phyloP scores from a whole-genome alignment of 441 rosid genomes.

The Lepidium campestre region DNA sequence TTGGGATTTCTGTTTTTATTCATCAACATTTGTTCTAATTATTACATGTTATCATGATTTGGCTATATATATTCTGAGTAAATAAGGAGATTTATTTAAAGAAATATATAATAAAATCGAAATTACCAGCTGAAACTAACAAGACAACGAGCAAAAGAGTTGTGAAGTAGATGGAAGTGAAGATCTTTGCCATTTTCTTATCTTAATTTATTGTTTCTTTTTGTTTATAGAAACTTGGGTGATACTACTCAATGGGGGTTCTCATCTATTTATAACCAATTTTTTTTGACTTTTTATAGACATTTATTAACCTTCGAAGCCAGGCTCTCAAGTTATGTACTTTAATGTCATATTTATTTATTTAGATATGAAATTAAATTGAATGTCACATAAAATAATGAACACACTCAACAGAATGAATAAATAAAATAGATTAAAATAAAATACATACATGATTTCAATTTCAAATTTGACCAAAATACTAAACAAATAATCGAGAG shows the following conservation, averaged over 20 bases:
- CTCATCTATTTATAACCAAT: slow-evolving; percentile 5
- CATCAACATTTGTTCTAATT: background rate
- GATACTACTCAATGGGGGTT: background rate
- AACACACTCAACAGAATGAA: background rate
- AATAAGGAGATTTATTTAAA: too few species aligned
- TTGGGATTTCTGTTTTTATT: background rate
- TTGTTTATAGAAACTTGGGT: background rate
- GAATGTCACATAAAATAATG: background rate
- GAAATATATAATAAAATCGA: too few species aligned
- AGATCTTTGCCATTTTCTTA: slow-evolving; percentile 10
- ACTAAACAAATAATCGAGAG: background rate
- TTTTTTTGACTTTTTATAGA: background rate
- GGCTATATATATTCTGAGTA: too few species aligned
- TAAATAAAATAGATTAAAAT: background rate
- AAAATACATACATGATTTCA: background rate
- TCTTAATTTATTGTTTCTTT: background rate
- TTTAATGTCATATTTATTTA: background rate
- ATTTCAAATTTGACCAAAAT: background rate
- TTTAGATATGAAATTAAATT: background rate
- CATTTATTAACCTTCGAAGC: too few species aligned
- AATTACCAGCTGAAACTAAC: slow-evolving; percentile 13
- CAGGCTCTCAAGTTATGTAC: too few species aligned
- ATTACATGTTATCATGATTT: background rate
- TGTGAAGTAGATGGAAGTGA: slow-evolving; percentile 8
- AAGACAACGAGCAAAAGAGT: slow-evolving; percentile 16